phyloP scores from a whole-genome alignment of 2,329 filamentous ascomycete genomes.

The Fusarium piperis region DNA sequence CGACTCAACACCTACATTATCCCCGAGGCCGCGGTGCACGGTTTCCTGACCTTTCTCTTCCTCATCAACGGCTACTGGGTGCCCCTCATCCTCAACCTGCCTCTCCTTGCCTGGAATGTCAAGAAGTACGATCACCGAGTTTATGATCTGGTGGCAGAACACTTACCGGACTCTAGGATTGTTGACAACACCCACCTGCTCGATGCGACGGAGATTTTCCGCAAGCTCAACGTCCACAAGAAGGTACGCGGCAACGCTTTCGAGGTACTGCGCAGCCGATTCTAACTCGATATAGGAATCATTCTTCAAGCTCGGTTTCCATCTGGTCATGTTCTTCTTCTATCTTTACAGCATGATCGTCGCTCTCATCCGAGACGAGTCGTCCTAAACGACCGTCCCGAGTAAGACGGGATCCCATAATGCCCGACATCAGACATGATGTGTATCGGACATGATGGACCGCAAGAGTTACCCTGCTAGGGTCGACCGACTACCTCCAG shows the following conservation, averaged over 20 bases:
- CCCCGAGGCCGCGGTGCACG: constrained; percentile 97
- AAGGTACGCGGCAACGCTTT: constrained; percentile 68
- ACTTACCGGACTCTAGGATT: constrained; percentile 69
- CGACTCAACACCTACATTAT: constrained; percentile 99
- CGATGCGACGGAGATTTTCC: constrained; percentile 98
- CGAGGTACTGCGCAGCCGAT: neutral
- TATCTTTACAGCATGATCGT: constrained; percentile 99
- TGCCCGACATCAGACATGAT: constrained; percentile 13
- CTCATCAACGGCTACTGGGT: constrained; percentile 99
- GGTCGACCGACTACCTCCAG: constrained; percentile 22
- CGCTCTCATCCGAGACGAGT: constrained; percentile 94
- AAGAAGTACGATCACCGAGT: constrained; percentile 83
- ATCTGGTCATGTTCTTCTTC: constrained; percentile 99
- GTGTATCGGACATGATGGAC: constrained; percentile 16
- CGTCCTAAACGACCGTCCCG: constrained; percentile 67
- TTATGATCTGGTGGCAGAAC: neutral
- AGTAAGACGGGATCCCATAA: constrained; percentile 27
- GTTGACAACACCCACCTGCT: constrained; percentile 96
- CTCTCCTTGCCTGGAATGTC: constrained; percentile 89
- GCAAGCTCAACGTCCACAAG: constrained; percentile 98
- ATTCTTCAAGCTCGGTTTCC: constrained; percentile 98
- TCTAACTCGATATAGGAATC: constrained; percentile 76
- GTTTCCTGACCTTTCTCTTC: constrained; percentile 94
- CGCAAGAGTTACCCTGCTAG: constrained; percentile 16
- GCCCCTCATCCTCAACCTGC: constrained; percentile 89